Evolutionary conservation across 345 rosid genomes (phyloP).

Genomic region (Aegle marmelos): DNA sequence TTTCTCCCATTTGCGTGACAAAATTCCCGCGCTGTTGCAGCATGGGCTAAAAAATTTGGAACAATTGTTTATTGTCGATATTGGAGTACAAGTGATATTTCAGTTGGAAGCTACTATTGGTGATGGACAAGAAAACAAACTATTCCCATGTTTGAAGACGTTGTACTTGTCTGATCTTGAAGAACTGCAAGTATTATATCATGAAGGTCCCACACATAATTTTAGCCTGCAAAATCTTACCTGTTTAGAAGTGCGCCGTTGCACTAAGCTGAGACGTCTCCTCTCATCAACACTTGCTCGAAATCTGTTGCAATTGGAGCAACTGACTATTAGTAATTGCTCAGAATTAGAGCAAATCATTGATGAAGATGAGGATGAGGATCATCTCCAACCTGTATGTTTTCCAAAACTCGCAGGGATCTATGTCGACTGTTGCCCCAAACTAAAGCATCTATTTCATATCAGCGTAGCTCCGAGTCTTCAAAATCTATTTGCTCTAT

Average conservation of each 20-base stretch:
- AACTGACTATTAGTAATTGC: rapidly evolving
- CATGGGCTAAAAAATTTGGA: too few relatives aligned
- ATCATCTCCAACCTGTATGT: not conserved
- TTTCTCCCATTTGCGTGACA: too few relatives aligned
- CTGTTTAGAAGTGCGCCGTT: rapidly evolving
- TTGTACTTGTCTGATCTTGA: rapidly evolving
- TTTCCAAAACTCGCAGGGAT: rapidly evolving
- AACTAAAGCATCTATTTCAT: not conserved
- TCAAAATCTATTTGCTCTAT: not conserved
- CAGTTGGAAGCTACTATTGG: too few relatives aligned
- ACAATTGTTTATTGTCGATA: rapidly evolving
- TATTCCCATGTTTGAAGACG: too few relatives aligned
- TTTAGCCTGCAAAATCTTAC: too few relatives aligned
- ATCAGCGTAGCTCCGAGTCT: not conserved
- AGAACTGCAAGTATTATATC: too few relatives aligned
- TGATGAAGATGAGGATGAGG: not conserved
- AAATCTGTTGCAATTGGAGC: not conserved
- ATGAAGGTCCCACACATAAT: too few relatives aligned
- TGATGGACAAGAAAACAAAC: too few relatives aligned
- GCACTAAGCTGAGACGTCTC: not conserved
- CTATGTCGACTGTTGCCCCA: rapidly evolving
- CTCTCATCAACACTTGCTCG: not conserved
- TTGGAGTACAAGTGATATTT: too few relatives aligned
- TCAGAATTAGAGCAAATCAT: not conserved
- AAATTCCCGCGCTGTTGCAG: too few relatives aligned